Conservation (phyloP, 2,329 filamentous ascomycete genomes). For the Aureobasidium pullulans region DNA sequence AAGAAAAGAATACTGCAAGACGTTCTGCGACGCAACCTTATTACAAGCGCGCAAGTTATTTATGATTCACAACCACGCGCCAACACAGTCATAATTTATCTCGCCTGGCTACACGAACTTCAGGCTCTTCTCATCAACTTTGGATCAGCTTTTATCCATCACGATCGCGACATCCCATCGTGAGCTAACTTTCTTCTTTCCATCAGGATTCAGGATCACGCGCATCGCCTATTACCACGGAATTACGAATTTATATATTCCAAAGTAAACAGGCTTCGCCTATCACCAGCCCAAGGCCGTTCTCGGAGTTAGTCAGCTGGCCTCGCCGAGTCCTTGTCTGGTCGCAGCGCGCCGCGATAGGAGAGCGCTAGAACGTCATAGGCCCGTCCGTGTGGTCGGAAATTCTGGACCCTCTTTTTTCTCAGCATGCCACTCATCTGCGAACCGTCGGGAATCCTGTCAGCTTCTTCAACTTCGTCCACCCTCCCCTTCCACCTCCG, state of each 20-base stretch:
- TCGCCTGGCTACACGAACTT: background rate
- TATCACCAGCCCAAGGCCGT: background rate
- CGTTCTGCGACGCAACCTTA: constrained; percentile 6
- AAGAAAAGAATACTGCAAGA: background rate
- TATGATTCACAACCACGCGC: background rate
- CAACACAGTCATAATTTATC: constrained; percentile 8
- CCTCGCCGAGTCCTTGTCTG: too few relatives aligned
- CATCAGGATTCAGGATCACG: background rate
- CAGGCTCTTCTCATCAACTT: background rate
- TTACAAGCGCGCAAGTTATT: constrained; percentile 10
- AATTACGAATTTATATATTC: background rate
- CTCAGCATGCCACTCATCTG: constrained; percentile 17
- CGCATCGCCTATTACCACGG: background rate
- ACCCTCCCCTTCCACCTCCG: constrained; percentile 19
- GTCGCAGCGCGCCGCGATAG: background rate
- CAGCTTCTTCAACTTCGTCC: constrained; percentile 7
- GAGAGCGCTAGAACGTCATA: background rate
- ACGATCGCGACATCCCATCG: background rate
- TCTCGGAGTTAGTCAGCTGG: background rate
- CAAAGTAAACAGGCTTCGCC: constrained; percentile 2
- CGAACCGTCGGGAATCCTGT: constrained; percentile 9
- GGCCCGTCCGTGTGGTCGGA: background rate
- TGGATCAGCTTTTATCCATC: background rate
- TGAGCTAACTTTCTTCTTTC: background rate
- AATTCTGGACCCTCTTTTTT: constrained; percentile 11